Conservation (phyloP, 331 rosid genomes). For the Cucumis variabilis region DNA sequence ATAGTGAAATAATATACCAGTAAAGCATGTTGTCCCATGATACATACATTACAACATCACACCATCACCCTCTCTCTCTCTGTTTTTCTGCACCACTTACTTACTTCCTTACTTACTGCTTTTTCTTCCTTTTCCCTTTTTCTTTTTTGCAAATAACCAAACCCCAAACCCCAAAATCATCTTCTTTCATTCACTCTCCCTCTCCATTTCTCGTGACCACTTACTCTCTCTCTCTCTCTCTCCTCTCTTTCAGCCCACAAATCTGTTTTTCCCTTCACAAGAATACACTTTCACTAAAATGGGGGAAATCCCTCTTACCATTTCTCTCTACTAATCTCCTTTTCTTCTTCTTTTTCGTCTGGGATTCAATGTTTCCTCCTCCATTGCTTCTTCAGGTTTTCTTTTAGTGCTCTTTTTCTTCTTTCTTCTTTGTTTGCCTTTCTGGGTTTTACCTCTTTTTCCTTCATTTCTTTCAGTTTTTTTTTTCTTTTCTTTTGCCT, state of each 20-base stretch:
- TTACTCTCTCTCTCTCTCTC: not conserved
- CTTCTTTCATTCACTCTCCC: constrained; percentile 17
- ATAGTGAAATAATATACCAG: constrained; percentile 9
- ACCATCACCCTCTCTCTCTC: not conserved
- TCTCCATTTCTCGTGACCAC: constrained; percentile 26
- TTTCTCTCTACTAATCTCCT: not conserved
- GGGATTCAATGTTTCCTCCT: not conserved
- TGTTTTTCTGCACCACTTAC: constrained; percentile 1
- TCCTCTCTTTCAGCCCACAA: constrained; percentile 9
- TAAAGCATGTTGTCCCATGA: constrained; percentile 27
- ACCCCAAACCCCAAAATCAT: not conserved
- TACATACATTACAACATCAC: not conserved
- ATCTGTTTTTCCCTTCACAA: constrained; percentile 26
- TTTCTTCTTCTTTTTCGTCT: not conserved
- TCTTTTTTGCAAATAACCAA: not conserved
- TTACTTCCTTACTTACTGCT: too few relatives aligned
- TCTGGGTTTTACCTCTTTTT: not conserved
- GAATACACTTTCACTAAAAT: not conserved
- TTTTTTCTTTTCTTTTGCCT: not conserved
- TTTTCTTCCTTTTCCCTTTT: not conserved
- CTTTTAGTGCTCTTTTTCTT: not conserved
- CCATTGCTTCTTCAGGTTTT: constrained; percentile 15
- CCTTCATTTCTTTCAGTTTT: not conserved
- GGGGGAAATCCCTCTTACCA: not conserved
- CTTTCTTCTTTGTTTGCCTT: not conserved